Evolutionary conservation across 148 eudicot species (phyloP).

Genomic region (Arbutus unedo): DNA sequence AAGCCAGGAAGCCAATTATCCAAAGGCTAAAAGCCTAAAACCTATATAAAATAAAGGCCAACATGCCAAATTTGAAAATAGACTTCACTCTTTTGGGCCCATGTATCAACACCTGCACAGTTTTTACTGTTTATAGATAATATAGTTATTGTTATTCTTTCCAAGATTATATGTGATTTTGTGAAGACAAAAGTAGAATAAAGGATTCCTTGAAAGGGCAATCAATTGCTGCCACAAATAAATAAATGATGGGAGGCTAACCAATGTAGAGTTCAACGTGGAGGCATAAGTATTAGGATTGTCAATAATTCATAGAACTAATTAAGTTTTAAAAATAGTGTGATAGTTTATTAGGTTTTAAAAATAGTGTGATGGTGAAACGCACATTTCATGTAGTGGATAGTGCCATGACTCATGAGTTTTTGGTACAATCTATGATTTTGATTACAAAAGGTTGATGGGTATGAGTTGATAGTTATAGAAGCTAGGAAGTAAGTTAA

Average conservation of each 20-base stretch:
- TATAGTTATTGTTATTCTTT: neutral
- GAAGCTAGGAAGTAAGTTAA: slow-evolving; percentile 2
- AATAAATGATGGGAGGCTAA: neutral
- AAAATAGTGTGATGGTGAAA: neutral
- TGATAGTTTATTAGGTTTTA: neutral
- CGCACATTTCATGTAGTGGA: neutral
- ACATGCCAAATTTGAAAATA: neutral
- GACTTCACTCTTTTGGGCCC: neutral
- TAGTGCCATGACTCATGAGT: neutral
- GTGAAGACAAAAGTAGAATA: neutral
- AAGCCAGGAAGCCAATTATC: slow-evolving; percentile 5
- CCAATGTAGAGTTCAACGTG: neutral
- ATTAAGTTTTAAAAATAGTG: neutral
- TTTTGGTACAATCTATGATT: neutral
- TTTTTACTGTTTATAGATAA: neutral
- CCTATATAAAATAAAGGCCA: neutral
- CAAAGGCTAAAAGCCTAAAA: neutral
- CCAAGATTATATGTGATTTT: neutral
- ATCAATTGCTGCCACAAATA: neutral
- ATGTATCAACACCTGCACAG: neutral
- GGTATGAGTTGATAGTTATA: neutral
- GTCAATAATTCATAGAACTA: neutral
- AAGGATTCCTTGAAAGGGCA: neutral
- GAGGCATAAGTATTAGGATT: slow-evolving; percentile 3
- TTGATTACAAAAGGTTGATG: neutral